A percentile compares a stretch with the other conserved stretches of the same genome.
phyloP scores from a whole-genome alignment of 2,329 filamentous ascomycete genomes.

The Xylariaceae sp. region DNA sequence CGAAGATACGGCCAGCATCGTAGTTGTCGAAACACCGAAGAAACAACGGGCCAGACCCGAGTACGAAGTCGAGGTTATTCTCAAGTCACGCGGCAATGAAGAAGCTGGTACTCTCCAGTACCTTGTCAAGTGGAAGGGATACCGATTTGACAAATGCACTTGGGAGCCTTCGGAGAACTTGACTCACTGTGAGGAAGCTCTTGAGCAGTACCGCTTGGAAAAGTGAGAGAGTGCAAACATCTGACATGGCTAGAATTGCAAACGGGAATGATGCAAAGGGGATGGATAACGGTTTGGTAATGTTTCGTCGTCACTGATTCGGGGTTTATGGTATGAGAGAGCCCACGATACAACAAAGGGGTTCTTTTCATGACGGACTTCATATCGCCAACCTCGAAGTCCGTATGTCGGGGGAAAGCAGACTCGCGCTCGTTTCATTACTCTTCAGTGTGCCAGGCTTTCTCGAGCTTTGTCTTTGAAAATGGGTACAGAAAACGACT shows the following conservation, averaged over 20 bases:
- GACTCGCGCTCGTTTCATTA: background rate
- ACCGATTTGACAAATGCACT: conserved; percentile 39
- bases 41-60: conserved; percentile 2
- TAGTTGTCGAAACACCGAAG: no score
- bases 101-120: conserved; percentile 36
- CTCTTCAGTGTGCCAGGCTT: background rate
- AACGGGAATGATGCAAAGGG: background rate
- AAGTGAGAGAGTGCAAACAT: background rate
- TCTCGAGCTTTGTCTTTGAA: background rate
- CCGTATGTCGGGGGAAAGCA: background rate
- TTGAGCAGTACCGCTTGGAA: conserved; percentile 17
- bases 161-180: conserved; percentile 50
- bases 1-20: conserved; percentile 4
- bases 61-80: conserved; percentile 46
- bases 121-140: conserved; percentile 51
- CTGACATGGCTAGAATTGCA: background rate
- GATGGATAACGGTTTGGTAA: background rate
- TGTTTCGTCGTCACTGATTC: background rate
- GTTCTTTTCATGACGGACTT: no score
- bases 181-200: conserved; percentile 30
- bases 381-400: background rate
- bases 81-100: conserved; percentile 38
- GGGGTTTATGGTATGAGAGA: no score
- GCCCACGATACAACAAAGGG: no score
- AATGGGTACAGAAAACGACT: background rate